Conservation (phyloP, 768 basidiomycete genomes). For the Chalciporus piperatus region DNA sequence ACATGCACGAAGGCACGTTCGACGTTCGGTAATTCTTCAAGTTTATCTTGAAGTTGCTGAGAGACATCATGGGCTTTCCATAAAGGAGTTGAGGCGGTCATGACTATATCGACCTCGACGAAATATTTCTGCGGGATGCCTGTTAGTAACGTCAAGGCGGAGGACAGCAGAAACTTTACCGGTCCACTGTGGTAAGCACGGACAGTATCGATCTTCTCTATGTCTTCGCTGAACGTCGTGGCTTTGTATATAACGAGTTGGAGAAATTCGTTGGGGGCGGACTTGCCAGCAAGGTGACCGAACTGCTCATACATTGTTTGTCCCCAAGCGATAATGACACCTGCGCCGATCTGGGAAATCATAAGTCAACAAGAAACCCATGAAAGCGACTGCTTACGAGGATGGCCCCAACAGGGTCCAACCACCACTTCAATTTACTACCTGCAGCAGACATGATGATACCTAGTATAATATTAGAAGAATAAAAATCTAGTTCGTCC, state of each 20-base stretch:
- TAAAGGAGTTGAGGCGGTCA: slow-evolving; percentile 83
- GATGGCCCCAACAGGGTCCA: slow-evolving; percentile 78
- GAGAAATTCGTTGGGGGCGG: slow-evolving; percentile 87
- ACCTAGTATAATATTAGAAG: slow-evolving; percentile 39
- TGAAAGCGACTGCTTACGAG: slow-evolving; percentile 46
- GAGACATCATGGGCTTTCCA: slow-evolving; percentile 87
- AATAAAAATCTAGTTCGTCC: not conserved
- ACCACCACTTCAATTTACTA: slow-evolving; percentile 77
- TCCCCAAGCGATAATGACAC: slow-evolving; percentile 76
- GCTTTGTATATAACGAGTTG: slow-evolving; percentile 90
- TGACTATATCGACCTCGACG: slow-evolving; percentile 94
- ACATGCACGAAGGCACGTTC: slow-evolving; percentile 94
- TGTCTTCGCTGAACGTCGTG: slow-evolving; percentile 83
- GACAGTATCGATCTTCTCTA: slow-evolving; percentile 86
- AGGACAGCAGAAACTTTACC: slow-evolving; percentile 34
- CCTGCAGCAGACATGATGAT: slow-evolving; percentile 83
- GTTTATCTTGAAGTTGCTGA: slow-evolving; percentile 82
- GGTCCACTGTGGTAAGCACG: slow-evolving; percentile 91
- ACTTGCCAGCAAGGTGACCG: slow-evolving; percentile 84
- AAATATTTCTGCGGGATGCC: slow-evolving; percentile 64
- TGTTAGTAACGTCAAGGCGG: not conserved
- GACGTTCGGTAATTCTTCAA: slow-evolving; percentile 86
- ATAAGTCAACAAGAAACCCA: not conserved
- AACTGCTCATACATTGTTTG: slow-evolving; percentile 80
- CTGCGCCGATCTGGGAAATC: slow-evolving; percentile 61